Evolutionary conservation across 352 stramenopile species (phyloP), one percentile per base, ranked within the genome.

Genomic region (Pythium rhizo-oryzae): DNA sequence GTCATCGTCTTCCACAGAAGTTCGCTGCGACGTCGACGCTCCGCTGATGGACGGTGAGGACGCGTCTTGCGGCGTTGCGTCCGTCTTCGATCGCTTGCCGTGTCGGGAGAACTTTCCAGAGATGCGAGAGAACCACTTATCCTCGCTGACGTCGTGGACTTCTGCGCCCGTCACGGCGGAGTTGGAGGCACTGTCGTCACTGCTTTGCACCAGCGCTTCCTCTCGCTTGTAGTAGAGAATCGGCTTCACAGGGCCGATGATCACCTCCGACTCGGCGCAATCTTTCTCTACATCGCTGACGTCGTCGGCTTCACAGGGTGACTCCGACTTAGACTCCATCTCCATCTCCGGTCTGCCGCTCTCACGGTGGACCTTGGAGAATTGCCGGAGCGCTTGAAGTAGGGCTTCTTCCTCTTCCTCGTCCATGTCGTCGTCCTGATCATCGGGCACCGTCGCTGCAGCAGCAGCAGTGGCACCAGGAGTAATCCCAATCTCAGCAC

Each of bases 151-250:
- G 9, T 18, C 37, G 37, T 18, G 37, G 37, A 18, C 15, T 12
- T 43, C 37, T 16, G 37, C 8, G 4, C 37, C 15, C 15, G 8
- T 9, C 15, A 12, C 15, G 11, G 37, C 15, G 37, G 37, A 18
- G 11, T 12, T 43, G 37, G 28, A 33, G 28, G 28, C 28, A 33
- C 28, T 33, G 28, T 33, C 28, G 28, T 33, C 28, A 6, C 28
- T 33, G 28, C 28, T 33, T 33, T 33, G 28, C 28, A 33, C 28
- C 28, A 33, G 28, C 2, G 37, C 11, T 43, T 54, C 23, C 35
- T 44, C 30, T 46, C 64, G 59, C 28, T 61, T 62, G 63, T 49
- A 64, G 55, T 64, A 24, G 33, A 64, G 52, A 33, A 70, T 64
- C 23, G 63, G 54, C 35, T 58, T 63, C 13, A 28, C 54, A 4